Conservation (phyloP, 176 grass and related monocot species). For the barley (Hordeum vulgare) region MorexV3_pseudomolecules_assembly NC_058522.1:507344205-507344704, state of each 20-base stretch:
- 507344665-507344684: neutral
- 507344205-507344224: constrained; percentile 6
- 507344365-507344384: neutral
- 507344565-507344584: constrained; percentile 10
- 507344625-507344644: neutral
- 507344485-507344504: neutral
- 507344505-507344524: neutral
- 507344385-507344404: constrained; percentile 10
- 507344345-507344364: constrained; percentile 1
- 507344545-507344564: neutral
- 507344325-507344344: neutral
- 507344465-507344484: neutral
- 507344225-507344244: neutral
- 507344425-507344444: neutral
- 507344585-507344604: neutral
- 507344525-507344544: neutral
- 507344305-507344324: constrained; percentile 1
- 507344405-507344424: neutral
- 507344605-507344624: constrained; percentile 1
- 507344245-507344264: neutral
- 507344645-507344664: neutral
- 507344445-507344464: neutral
- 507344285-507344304: neutral
- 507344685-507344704: constrained; percentile 10
- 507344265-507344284: constrained; percentile 3